Evolutionary conservation across 2,329 filamentous ascomycete species (phyloP).

Genomic region (Penicillium capsulatum): DNA sequence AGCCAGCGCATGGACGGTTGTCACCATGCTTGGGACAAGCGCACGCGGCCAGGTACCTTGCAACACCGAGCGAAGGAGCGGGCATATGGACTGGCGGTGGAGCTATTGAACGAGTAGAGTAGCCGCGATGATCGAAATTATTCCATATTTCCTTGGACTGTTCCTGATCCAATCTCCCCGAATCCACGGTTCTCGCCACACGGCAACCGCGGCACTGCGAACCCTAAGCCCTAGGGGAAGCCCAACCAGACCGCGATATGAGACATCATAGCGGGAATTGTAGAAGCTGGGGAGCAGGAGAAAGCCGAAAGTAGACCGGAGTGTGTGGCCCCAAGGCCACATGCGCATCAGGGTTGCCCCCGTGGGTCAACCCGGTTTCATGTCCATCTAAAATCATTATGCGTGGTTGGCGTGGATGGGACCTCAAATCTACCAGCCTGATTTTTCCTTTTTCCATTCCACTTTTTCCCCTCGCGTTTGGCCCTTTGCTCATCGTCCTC

Average conservation of each 20-base stretch:
- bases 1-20: constrained; percentile 34
- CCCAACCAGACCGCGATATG: too few relatives aligned
- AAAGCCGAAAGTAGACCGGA: background rate
- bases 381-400: constrained; percentile 4
- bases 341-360: constrained; percentile 13
- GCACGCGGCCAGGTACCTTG: constrained; percentile 23
- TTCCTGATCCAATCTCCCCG: constrained; percentile 14
- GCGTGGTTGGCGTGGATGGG: background rate
- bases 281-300: too few relatives aligned
- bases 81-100: constrained; percentile 33
- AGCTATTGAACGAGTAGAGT: constrained; percentile 24
- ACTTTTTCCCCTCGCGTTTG: background rate
- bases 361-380: constrained; percentile 18
- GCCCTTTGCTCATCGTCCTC: too few relatives aligned
- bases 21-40: constrained; percentile 41
- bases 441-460: background rate
- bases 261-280: constrained; percentile 1
- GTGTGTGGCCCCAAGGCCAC: background rate
- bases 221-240: constrained; percentile 31
- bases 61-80: constrained; percentile 31
- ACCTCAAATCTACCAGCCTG: background rate
- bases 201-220: constrained; percentile 6
- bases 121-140: too few relatives aligned
- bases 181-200: constrained; percentile 10
- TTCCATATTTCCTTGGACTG: background rate